phyloP scores from a whole-genome alignment of 2,329 filamentous ascomycete species.

The Neobulgaria alba region DNA sequence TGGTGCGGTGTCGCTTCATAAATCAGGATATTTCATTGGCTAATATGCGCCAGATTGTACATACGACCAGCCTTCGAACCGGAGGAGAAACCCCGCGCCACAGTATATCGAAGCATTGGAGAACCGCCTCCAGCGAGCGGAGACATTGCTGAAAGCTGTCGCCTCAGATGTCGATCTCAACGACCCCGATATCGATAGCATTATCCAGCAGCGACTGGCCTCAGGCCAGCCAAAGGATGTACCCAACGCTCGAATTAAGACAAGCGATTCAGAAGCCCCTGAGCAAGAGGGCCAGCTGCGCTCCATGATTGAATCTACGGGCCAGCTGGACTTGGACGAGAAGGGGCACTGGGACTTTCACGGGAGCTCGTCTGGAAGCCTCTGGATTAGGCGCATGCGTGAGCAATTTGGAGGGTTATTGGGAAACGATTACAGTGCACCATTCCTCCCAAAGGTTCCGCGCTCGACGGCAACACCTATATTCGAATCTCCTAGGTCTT shows the following conservation, averaged over 20 bases:
- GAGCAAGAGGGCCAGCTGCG: constrained; percentile 67
- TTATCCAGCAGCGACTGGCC: constrained; percentile 49
- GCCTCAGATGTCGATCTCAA: constrained; percentile 63
- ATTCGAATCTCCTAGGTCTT: constrained; percentile 26
- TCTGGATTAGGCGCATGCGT: constrained; percentile 79
- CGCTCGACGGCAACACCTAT: constrained; percentile 32
- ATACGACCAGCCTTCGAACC: constrained; percentile 71
- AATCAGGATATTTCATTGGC: neutral
- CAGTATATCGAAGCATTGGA: constrained; percentile 68
- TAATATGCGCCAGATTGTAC: constrained; percentile 50
- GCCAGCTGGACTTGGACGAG: constrained; percentile 85
- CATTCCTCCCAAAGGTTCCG: constrained; percentile 47
- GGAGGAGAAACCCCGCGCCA: constrained; percentile 61
- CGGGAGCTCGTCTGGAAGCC: constrained; percentile 82
- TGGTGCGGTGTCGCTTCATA: constrained; percentile 46
- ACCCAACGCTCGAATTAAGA: constrained; percentile 25
- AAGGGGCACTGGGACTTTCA: constrained; percentile 92
- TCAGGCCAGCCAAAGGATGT: constrained; percentile 32
- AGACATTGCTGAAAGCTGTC: constrained; percentile 53
- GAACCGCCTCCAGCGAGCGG: constrained; percentile 59
- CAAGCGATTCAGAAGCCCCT: constrained; percentile 28
- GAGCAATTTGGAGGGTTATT: constrained; percentile 77
- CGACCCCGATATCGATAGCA: constrained; percentile 73
- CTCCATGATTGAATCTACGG: constrained; percentile 91
- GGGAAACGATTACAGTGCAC: constrained; percentile 47